phyloP scores from a whole-genome alignment of 306 rosid species.

The Dicorynia guianensis region DNA sequence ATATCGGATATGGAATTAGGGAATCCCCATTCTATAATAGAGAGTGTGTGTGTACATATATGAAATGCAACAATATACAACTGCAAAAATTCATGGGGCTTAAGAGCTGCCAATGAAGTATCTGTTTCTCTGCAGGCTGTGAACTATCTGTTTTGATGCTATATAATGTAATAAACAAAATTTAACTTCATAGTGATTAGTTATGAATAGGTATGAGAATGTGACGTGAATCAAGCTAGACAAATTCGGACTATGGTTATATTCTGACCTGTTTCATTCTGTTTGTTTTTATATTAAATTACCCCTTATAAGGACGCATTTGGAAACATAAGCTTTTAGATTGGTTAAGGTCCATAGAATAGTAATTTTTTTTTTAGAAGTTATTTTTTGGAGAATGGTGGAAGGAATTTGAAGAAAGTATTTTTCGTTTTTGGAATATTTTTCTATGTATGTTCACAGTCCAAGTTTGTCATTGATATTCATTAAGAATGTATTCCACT shows the following conservation, averaged over 20 bases:
- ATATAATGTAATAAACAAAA: neutral
- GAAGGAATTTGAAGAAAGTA: neutral
- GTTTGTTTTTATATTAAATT: neutral
- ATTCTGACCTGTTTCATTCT: neutral
- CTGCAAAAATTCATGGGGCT: neutral
- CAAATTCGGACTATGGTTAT: neutral
- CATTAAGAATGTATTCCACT: neutral
- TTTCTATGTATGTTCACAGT: neutral
- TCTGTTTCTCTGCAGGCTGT: slow-evolving; percentile 2
- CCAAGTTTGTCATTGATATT: neutral
- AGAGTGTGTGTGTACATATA: too few species aligned
- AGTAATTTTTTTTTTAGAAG: too few species aligned
- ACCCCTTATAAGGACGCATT: neutral
- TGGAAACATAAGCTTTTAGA: neutral
- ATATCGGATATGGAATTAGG: too few species aligned
- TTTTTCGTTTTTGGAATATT: neutral
- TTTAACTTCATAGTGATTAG: neutral
- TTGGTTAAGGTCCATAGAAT: neutral
- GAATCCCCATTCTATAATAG: too few species aligned
- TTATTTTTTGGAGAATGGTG: neutral
- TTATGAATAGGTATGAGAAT: neutral
- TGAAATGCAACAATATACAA: too few species aligned
- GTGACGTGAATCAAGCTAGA: slow-evolving; percentile 15
- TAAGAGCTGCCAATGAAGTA: neutral
- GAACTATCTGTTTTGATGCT: slow-evolving; percentile 9